These are phyloP conservation scores for Pseudocercospora pini-densiflorae DNA, from an alignment of 2,329 filamentous ascomycete species.

Conservation along the genomic window DNA sequence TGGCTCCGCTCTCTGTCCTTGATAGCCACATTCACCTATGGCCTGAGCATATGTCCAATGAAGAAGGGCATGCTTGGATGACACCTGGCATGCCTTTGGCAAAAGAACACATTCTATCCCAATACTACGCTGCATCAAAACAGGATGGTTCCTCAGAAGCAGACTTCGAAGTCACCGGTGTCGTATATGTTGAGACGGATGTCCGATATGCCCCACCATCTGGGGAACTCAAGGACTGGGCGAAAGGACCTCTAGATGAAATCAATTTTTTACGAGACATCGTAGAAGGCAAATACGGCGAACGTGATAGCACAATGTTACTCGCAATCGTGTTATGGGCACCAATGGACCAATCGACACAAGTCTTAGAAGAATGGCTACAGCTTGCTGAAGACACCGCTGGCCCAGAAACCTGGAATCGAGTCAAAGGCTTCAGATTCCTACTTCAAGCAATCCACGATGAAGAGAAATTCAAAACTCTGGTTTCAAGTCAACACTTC, in stretches of 20 bases:
- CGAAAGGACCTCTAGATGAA: constrained; percentile 72
- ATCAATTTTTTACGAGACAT: constrained; percentile 71
- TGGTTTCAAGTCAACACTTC: constrained; percentile 44
- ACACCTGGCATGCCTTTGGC: constrained; percentile 62
- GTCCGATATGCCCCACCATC: constrained; percentile 49
- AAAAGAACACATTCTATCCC: constrained; percentile 60
- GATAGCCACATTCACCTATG: constrained; percentile 94
- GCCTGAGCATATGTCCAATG: constrained; percentile 64
- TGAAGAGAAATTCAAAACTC: constrained; percentile 39
- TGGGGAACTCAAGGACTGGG: constrained; percentile 55
- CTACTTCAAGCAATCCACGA: constrained; percentile 66
- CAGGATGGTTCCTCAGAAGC: constrained; percentile 46
- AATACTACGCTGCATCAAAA: constrained; percentile 36
- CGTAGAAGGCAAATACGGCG: constrained; percentile 57
- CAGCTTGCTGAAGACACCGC: constrained; percentile 62
- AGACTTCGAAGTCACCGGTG: constrained; percentile 56
- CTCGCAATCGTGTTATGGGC: constrained; percentile 82
- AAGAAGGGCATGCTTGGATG: constrained; percentile 72
- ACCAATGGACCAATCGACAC: constrained; percentile 70
- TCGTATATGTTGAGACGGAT: constrained; percentile 84
- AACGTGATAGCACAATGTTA: constrained; percentile 59
- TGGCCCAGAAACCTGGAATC: constrained; percentile 64
- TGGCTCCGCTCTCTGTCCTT: constrained; percentile 60
- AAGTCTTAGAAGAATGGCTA: constrained; percentile 69
- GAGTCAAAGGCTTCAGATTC: constrained; percentile 80